Base-by-base conservation (phyloP, 202 grass and related monocot genomes). In the Digitaria exilis region DNA sequence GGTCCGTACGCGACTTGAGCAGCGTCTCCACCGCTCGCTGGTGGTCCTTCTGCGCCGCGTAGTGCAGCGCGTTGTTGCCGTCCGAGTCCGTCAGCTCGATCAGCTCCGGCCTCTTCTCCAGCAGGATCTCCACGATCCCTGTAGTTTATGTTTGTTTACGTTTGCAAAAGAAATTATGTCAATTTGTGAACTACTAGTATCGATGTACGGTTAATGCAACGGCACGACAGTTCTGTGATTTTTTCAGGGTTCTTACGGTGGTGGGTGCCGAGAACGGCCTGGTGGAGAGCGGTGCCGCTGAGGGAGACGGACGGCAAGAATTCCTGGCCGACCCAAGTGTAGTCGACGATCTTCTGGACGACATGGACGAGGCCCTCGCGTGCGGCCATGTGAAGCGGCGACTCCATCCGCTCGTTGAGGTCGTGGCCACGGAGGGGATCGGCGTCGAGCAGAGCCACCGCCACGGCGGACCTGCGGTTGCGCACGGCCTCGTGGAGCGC, bases 301-400 rank as follows among this genome's bases (percentile, higher is more conserved):
- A 72, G 57, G 51, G 73, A 44, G 12, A 17, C 3, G 13, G 67
- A 8, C 5, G 7, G 25, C 9, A 25, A 4, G 55, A 25, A 57
- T 22, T 57, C 55, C 22, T 25, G n/a, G 42, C 22, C 55, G 55
- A 89, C 88, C 88, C 86, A 93, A 24, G 78, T 9, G 0, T 56
- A 41, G 2, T 76, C 51, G 34, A 93, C 6, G 2, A 97, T 88
- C 70, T 45, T 72, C 6, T 10, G 32, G 13, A 97, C 91, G 19
- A 93, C 86, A 3, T 71, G 29, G 19, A 11, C 25, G 51, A 91
- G 87, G 7, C 94, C 94, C 82, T 96, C 86, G 30, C 81, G 81
- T 41, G 94, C 84, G 19, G 94, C 93, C 59, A 96, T 85, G 77
- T 93, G 86, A 41, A 96, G 79, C 14, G 93, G 90, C 49, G 93